These are phyloP conservation scores for Pholiota adiposa DNA, from an alignment of 1,284 basidiomycete species.

Conservation along the genomic window DNA sequence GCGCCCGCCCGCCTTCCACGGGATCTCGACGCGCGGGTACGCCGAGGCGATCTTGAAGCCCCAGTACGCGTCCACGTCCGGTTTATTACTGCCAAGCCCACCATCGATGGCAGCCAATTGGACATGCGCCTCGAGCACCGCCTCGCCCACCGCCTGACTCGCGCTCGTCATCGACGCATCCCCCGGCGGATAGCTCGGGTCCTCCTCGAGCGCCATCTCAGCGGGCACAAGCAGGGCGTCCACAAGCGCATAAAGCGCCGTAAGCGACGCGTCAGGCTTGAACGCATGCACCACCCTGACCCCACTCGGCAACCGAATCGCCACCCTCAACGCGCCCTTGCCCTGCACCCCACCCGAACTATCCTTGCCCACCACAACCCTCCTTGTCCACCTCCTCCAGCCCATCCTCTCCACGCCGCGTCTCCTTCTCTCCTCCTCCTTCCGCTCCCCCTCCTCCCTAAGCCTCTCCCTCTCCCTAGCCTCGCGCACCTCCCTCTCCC, in stretches of 20 bases:
- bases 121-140: slow-evolving; percentile 47
- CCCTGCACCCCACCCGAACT: too few species aligned
- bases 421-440: slow-evolving; percentile 24
- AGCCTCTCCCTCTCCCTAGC: background rate
- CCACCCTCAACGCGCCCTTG: slow-evolving; percentile 53
- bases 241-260: slow-evolving; percentile 71
- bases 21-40: slow-evolving; percentile 72
- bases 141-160: slow-evolving; percentile 34
- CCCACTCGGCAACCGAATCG: slow-evolving; percentile 72
- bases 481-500: slow-evolving; percentile 20
- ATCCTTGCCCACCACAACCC: slow-evolving; percentile 36
- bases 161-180: too few species aligned
- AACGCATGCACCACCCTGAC: slow-evolving; percentile 64
- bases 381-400: slow-evolving; percentile 53
- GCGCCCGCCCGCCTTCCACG: slow-evolving; percentile 46
- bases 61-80: slow-evolving; percentile 56
- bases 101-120: slow-evolving; percentile 14
- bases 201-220: slow-evolving; percentile 37
- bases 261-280: slow-evolving; percentile 52
- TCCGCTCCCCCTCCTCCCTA: slow-evolving; percentile 23
- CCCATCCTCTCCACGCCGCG: slow-evolving; percentile 28
- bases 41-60: slow-evolving; percentile 71
- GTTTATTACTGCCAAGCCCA: slow-evolving; percentile 25
- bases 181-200: slow-evolving; percentile 47
- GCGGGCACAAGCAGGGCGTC: slow-evolving; percentile 46